phyloP scores from a whole-genome alignment of 192 early-diverging fungal species.

The Backusella psychrophila region DNA sequence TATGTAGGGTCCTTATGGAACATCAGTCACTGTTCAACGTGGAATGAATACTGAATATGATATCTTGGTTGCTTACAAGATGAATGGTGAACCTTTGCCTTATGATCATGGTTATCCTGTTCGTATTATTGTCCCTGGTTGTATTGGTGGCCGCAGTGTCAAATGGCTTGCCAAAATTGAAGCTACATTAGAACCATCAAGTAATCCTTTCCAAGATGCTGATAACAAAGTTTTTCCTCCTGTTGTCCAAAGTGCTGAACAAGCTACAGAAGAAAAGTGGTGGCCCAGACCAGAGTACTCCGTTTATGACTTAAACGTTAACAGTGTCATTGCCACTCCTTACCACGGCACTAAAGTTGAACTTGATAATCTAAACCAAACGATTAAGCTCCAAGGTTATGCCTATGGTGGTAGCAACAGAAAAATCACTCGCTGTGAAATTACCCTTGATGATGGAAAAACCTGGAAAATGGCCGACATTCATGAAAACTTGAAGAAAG shows the following conservation, averaged over 20 bases:
- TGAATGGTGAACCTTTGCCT: conserved; percentile 70
- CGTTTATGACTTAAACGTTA: conserved; percentile 78
- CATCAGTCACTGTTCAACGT: conserved; percentile 63
- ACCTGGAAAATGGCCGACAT: conserved; percentile 75
- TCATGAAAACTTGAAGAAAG: conserved; percentile 19
- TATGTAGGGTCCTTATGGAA: conserved; percentile 63
- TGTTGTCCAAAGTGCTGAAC: conserved; percentile 47
- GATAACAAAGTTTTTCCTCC: conserved; percentile 90
- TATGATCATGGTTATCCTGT: conserved; percentile 89
- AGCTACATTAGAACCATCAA: conserved; percentile 56
- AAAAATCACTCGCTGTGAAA: conserved; percentile 74
- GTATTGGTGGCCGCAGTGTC: conserved; percentile 85
- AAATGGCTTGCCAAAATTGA: conserved; percentile 76
- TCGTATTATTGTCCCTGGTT: conserved; percentile 85
- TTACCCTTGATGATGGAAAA: conserved; percentile 77
- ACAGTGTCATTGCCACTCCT: conserved; percentile 58
- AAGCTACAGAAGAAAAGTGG: conserved; percentile 55
- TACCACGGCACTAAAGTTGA: not conserved
- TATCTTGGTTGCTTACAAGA: conserved; percentile 74
- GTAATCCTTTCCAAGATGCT: conserved; percentile 70
- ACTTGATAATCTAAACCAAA: not conserved
- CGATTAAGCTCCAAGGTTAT: conserved; percentile 64
- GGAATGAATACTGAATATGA: conserved; percentile 67
- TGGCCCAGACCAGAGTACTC: conserved; percentile 63
- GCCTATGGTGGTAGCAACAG: conserved; percentile 77